Evolutionary conservation across 805 yeast species (phyloP).

Genomic region (Saccharomycopsis selenospora): DNA sequence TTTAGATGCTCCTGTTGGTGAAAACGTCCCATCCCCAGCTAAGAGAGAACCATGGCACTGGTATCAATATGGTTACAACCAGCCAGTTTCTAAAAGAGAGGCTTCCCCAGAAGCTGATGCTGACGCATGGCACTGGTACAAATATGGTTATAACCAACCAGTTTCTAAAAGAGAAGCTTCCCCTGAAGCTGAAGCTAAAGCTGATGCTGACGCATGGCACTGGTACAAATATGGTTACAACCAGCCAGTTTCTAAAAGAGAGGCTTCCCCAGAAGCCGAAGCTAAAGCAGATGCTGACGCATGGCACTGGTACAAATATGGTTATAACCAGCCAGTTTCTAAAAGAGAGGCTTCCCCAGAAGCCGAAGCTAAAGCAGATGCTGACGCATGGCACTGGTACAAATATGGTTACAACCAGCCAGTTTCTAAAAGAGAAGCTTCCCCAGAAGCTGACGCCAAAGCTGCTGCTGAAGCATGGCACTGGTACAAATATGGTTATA

Average conservation of each 20-base stretch:
- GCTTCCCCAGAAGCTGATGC: constrained; percentile 14
- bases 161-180: constrained; percentile 15
- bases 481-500: constrained; percentile 6
- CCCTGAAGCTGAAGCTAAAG: constrained; percentile 14
- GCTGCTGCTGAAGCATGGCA: constrained; percentile 12
- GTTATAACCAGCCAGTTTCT: constrained; percentile 14
- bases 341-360: constrained; percentile 11
- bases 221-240: constrained; percentile 7
- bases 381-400: constrained; percentile 13
- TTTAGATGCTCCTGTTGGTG: not conserved
- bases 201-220: constrained; percentile 6
- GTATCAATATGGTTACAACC: constrained; percentile 5
- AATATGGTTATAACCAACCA: constrained; percentile 11
- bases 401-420: constrained; percentile 9
- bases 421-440: constrained; percentile 15
- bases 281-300: constrained; percentile 8
- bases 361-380: constrained; percentile 6
- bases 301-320: constrained; percentile 7
- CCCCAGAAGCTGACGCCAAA: constrained; percentile 7
- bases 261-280: constrained; percentile 5
- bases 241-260: constrained; percentile 14
- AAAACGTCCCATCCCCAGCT: too few species aligned
- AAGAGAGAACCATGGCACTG: constrained; percentile 9
- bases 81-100: constrained; percentile 16
- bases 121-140: constrained; percentile 7